Evolutionary conservation across 805 yeast genomes (phyloP), one percentile per base, ranked within the genome.

Genomic region (Kregervanrija delftensis): DNA sequence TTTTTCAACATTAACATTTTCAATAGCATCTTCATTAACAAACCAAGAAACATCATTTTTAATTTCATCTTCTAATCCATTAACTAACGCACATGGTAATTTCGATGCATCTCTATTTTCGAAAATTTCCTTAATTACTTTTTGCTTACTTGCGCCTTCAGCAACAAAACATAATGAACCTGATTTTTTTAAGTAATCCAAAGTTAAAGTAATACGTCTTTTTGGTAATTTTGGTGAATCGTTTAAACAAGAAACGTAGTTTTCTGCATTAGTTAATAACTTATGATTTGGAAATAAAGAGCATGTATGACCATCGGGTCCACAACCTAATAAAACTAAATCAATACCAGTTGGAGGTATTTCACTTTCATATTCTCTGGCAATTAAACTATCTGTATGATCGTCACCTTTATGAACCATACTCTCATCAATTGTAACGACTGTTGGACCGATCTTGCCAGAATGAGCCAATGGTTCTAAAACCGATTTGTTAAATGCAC

Each of bases 221-320:
- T 90, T 82, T 35, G 97, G 97, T 31, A 95, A 96, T 66, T 90
- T 90, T 63, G 96, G 96, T 10, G 95, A 85, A 61, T 89, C 91
- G 41, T 73, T 71, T 50, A 90, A 77, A 56, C 77, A 66, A 9
- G 90, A 78, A 46, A 89, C 81, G 36, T 65, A 63, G 48, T 71
- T 67, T 9, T 60, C 41, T 28, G 66, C 61, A 59, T 83, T 91
- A 33, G 73, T 51, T 45, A 89, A 70, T 55, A 87, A 71, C 48
- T 63, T 56, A 62, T 88, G 96, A 34, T 83, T 89, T 11, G 96
- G 96, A 76, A 89, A 89, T 50, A 89, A 70, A 1, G 96, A 89
- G 67, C 96, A 86, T 5, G 96, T 89, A 64, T 89, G 97, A 34
- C 96, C 97, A 58, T 89, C 97, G 33, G 96, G 96, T 8, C 97